Conservation (phyloP, 768 basidiomycete genomes). For the Lentinula sp. region DNA sequence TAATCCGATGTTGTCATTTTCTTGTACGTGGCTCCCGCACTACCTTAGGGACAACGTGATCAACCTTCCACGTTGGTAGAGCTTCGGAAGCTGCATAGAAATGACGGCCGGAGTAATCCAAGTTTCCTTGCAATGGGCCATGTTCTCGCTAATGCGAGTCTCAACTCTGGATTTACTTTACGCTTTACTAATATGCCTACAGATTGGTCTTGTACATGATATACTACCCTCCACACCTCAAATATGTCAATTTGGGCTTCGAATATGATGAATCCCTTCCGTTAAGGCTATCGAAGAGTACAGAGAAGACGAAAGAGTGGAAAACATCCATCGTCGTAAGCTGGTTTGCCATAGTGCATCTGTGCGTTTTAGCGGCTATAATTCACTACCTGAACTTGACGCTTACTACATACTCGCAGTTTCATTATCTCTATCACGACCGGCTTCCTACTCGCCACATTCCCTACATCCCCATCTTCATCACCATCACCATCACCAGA, state of each 20-base stretch:
- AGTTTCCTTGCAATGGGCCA: constrained; percentile 75
- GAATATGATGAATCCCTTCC: constrained; percentile 36
- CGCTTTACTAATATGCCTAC: neutral
- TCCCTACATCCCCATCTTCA: constrained; percentile 26
- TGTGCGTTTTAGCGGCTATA: constrained; percentile 44
- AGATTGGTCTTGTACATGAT: constrained; percentile 88
- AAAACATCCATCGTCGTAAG: constrained; percentile 68
- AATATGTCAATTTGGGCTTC: constrained; percentile 49
- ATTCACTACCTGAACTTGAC: neutral
- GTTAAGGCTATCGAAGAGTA: constrained; percentile 36
- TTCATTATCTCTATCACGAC: constrained; percentile 55
- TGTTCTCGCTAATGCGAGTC: constrained; percentile 80
- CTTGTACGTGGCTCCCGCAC: constrained; percentile 45
- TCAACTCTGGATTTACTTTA: neutral
- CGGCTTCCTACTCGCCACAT: constrained; percentile 49
- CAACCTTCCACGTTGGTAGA: constrained; percentile 32
- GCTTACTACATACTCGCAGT: constrained; percentile 25
- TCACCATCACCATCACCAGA: constrained; percentile 26
- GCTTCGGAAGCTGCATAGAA: constrained; percentile 67
- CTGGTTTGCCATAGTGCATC: constrained; percentile 63
- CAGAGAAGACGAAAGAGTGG: constrained; percentile 65
- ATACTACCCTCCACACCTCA: constrained; percentile 85
- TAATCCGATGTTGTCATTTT: constrained; percentile 74
- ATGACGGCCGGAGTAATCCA: constrained; percentile 79
- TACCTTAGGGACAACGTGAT: neutral